Evolutionary conservation across 352 stramenopile species (phyloP).

Genomic region (Phytophthora colocasiae): DNA sequence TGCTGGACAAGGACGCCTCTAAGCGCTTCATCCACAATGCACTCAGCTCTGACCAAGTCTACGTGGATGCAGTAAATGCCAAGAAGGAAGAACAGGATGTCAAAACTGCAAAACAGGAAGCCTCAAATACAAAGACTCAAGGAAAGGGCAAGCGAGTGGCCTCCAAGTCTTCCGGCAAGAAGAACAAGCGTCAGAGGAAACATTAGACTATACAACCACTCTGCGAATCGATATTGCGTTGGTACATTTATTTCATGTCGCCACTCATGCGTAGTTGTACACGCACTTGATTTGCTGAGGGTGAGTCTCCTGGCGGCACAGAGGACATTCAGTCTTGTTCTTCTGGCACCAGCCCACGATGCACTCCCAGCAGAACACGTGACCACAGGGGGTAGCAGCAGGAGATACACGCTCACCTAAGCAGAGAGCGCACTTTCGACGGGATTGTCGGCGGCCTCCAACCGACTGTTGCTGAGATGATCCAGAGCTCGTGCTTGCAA

Average conservation of each 20-base stretch:
- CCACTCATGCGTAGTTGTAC: slow-evolving; percentile 82
- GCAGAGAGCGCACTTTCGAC: slow-evolving; percentile 89
- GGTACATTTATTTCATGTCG: slow-evolving; percentile 23
- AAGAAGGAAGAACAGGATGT: slow-evolving; percentile 46
- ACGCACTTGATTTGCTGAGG: slow-evolving; percentile 93
- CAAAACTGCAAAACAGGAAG: slow-evolving; percentile 22
- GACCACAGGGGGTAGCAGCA: slow-evolving; percentile 86
- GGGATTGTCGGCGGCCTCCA: slow-evolving; percentile 18
- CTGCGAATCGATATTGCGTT: slow-evolving; percentile 35
- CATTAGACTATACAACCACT: slow-evolving; percentile 31
- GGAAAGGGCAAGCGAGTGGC: slow-evolving; percentile 32
- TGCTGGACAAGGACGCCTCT: slow-evolving; percentile 81
- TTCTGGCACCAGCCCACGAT: slow-evolving; percentile 94
- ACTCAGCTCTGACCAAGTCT: slow-evolving; percentile 87
- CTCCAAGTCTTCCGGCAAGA: slow-evolving; percentile 48
- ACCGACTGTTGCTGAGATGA: slow-evolving; percentile 5
- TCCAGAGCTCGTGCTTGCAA: background rate
- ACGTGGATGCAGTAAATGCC: slow-evolving; percentile 69
- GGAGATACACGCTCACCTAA: slow-evolving; percentile 78
- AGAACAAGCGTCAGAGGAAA: slow-evolving; percentile 65
- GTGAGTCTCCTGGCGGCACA: slow-evolving; percentile 87
- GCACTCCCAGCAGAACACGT: slow-evolving; percentile 94
- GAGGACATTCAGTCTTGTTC: slow-evolving; percentile 91
- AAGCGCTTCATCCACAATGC: slow-evolving; percentile 88
- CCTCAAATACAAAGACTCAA: slow-evolving; percentile 48